Evolutionary conservation across 345 rosid species (phyloP).

Genomic region (Rhodamnia rubescens): DNA sequence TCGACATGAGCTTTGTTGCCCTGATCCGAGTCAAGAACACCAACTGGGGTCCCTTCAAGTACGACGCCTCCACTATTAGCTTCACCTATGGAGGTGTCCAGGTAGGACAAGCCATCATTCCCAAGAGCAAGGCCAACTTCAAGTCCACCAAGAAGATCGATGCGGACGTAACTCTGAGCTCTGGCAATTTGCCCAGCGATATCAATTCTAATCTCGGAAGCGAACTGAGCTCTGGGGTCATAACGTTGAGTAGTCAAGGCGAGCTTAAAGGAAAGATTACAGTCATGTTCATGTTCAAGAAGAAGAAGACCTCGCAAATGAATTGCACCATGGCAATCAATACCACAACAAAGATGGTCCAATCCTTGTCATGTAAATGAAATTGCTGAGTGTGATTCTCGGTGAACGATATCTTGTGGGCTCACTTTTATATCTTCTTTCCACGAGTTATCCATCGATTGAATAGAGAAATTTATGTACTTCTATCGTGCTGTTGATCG

Average conservation of each 20-base stretch:
- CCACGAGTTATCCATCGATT: background rate
- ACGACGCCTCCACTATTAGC: background rate
- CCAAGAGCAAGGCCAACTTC: slow-evolving; percentile 8
- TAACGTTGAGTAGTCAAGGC: background rate
- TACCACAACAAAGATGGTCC: background rate
- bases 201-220: background rate
- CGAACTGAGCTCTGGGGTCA: background rate
- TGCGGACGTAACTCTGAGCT: background rate
- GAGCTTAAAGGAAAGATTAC: slow-evolving; percentile 1
- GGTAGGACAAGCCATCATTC: background rate
- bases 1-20: background rate
- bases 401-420: background rate
- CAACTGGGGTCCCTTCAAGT: slow-evolving; percentile 11
- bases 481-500: background rate
- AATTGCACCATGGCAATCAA: slow-evolving; percentile 4
- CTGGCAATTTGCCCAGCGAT: background rate
- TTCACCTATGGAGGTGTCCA: slow-evolving; percentile 1
- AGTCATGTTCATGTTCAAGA: slow-evolving; percentile 1
- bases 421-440: background rate
- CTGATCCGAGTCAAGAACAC: slow-evolving; percentile 10
- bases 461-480: background rate
- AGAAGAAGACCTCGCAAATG: background rate
- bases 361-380: background rate
- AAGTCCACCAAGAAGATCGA: slow-evolving; percentile 6
- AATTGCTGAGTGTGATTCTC: background rate